These are phyloP conservation scores for Plasmodium blacklocki DNA, from an alignment of 169 alveolate genomes.

Conservation along the genomic window DNA sequence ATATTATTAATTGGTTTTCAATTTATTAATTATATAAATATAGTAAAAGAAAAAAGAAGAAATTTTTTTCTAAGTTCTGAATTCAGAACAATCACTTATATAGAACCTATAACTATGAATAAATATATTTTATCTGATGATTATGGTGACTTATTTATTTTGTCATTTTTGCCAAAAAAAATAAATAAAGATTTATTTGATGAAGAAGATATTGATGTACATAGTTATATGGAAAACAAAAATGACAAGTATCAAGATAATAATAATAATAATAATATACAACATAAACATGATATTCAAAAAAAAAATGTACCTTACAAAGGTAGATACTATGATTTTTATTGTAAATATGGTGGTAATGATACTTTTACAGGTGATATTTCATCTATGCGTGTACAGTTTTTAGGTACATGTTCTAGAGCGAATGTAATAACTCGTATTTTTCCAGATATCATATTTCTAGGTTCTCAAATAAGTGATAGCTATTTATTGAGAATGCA, in stretches of 20 bases:
- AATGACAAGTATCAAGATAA: neutral
- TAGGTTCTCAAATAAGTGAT: conserved; percentile 73
- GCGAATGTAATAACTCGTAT: conserved; percentile 53
- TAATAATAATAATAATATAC: neutral
- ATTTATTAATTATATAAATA: conserved; percentile 48
- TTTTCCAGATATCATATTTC: conserved; percentile 43
- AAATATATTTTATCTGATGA: conserved; percentile 66
- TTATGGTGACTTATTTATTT: conserved; percentile 66
- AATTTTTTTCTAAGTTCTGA: conserved; percentile 64
- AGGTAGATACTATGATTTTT: too few relatives aligned
- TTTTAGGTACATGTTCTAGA: conserved; percentile 68
- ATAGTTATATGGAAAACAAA: neutral
- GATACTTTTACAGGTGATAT: neutral
- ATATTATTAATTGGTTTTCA: conserved; percentile 63
- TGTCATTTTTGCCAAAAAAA: conserved; percentile 14
- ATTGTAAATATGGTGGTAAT: neutral
- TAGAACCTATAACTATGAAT: conserved; percentile 16
- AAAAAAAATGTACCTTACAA: neutral
- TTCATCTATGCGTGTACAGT: conserved; percentile 30
- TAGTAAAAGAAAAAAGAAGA: conserved; percentile 23
- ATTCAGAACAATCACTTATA: conserved; percentile 62
- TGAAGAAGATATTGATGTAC: too few relatives aligned
- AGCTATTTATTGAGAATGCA: conserved; percentile 66
- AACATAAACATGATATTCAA: neutral
- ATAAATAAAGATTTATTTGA: too few relatives aligned